These are phyloP conservation scores for Acaromyces ingoldii DNA, from an alignment of 1,284 basidiomycete genomes.

Conservation along the genomic window DNA sequence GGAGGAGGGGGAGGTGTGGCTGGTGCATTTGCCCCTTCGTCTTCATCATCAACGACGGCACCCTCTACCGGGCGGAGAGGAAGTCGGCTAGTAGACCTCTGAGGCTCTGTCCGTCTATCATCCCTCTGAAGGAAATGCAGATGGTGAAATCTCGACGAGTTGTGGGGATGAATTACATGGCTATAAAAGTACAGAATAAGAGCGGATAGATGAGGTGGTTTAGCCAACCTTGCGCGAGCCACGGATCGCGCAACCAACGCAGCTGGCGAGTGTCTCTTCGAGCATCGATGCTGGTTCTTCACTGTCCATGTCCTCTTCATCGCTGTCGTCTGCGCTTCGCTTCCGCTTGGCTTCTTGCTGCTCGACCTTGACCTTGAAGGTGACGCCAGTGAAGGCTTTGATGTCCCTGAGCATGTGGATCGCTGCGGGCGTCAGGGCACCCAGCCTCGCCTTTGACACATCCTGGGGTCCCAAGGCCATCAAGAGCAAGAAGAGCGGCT, in stretches of 20 bases:
- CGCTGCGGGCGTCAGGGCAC: constrained; percentile 67
- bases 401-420: constrained; percentile 85
- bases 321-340: constrained; percentile 6
- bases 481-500: constrained; percentile 77
- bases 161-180: no score
- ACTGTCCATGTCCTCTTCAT: constrained; percentile 13
- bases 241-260: constrained; percentile 42
- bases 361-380: constrained; percentile 55
- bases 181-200: no score
- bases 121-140: no score
- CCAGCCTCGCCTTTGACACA: constrained; percentile 81
- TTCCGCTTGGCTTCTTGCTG: not conserved
- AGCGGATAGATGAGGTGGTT: not conserved
- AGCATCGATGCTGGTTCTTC: not conserved
- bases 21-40: constrained; percentile 4
- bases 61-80: no score
- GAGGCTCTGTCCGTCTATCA: no score
- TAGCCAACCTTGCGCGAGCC: constrained; percentile 17
- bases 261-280: constrained; percentile 28
- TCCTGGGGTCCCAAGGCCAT: constrained; percentile 96
- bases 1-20: not conserved
- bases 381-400: constrained; percentile 69
- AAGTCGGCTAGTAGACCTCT: no score
- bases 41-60: no score
- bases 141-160: no score